These are phyloP conservation scores for Onygena corvina DNA, from an alignment of 2,329 filamentous ascomycete species.

Conservation along the genomic window DNA sequence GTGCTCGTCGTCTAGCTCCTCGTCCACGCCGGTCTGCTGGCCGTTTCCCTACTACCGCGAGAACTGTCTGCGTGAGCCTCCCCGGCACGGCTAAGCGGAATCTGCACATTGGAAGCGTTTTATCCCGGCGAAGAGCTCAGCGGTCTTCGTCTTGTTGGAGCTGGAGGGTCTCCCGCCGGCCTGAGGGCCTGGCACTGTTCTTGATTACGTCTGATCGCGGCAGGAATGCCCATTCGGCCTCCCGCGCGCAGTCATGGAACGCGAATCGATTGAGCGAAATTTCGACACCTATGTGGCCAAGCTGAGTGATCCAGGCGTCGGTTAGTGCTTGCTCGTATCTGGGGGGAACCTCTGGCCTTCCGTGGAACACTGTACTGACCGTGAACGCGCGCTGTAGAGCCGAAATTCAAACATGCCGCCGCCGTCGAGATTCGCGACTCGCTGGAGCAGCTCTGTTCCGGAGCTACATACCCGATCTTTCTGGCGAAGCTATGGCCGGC, in stretches of 20 bases:
- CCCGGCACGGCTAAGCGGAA: too few relatives aligned
- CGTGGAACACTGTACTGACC: conserved; percentile 7
- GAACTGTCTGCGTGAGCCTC: too few relatives aligned
- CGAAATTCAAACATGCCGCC: conserved; percentile 67
- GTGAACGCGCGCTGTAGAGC: conserved; percentile 46
- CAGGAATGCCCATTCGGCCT: conserved; percentile 8
- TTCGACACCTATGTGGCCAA: conserved; percentile 41
- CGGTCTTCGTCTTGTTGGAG: not conserved
- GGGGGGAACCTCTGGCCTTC: conserved; percentile 7
- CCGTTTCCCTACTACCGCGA: too few relatives aligned
- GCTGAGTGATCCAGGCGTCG: conserved; percentile 38
- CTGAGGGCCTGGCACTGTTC: conserved; percentile 15
- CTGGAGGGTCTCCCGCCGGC: conserved; percentile 10
- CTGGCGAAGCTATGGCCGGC: conserved; percentile 80
- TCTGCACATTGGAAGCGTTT: too few relatives aligned
- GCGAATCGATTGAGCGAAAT: conserved; percentile 33
- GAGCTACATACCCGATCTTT: conserved; percentile 65
- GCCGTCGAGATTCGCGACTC: conserved; percentile 80
- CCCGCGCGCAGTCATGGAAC: conserved; percentile 13
- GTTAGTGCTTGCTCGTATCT: conserved; percentile 25
- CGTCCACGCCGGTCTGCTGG: too few relatives aligned
- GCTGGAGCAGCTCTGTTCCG: conserved; percentile 71
- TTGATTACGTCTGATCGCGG: not conserved
- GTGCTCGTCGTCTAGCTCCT: too few relatives aligned
- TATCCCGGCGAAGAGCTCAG: not conserved